Conservation (phyloP, 2,329 filamentous ascomycete species). For the Fusarium palustre region DNA sequence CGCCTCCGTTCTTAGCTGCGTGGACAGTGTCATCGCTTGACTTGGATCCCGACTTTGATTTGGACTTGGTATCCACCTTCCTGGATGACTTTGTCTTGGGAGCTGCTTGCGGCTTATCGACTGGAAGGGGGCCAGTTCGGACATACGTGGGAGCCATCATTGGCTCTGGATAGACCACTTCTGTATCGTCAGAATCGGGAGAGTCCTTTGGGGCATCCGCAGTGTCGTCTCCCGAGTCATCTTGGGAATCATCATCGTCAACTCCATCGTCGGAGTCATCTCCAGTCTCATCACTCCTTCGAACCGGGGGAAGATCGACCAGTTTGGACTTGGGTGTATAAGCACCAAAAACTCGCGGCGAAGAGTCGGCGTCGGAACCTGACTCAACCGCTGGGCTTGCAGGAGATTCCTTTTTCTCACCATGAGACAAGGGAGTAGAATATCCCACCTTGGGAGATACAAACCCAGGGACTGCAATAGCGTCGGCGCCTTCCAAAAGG, state of each 20-base stretch:
- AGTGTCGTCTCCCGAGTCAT: neutral
- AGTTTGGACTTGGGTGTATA: neutral
- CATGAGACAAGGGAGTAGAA: neutral
- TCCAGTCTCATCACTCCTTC: neutral
- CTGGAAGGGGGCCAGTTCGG: neutral
- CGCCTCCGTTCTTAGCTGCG: neutral
- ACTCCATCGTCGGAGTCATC: neutral
- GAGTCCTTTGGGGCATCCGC: neutral
- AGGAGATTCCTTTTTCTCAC: neutral
- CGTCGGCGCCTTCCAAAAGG: conserved; percentile 11
- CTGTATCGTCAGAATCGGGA: neutral
- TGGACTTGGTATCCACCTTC: neutral
- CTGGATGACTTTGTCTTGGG: neutral
- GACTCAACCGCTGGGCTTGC: neutral
- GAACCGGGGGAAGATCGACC: neutral
- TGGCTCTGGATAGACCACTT: conserved; percentile 4
- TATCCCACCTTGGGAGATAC: conserved; percentile 11
- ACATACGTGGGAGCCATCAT: conserved; percentile 18
- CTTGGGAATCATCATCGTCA: neutral
- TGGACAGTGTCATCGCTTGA: neutral
- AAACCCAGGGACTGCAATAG: neutral
- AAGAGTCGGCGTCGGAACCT: neutral
- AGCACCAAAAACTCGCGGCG: neutral
- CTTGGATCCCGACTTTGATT: neutral
- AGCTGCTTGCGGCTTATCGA: neutral